Evolutionary conservation across 2,329 filamentous ascomycete genomes (phyloP), one percentile per base, ranked within the genome.

Genomic region (Ophiocordyceps australis): DNA sequence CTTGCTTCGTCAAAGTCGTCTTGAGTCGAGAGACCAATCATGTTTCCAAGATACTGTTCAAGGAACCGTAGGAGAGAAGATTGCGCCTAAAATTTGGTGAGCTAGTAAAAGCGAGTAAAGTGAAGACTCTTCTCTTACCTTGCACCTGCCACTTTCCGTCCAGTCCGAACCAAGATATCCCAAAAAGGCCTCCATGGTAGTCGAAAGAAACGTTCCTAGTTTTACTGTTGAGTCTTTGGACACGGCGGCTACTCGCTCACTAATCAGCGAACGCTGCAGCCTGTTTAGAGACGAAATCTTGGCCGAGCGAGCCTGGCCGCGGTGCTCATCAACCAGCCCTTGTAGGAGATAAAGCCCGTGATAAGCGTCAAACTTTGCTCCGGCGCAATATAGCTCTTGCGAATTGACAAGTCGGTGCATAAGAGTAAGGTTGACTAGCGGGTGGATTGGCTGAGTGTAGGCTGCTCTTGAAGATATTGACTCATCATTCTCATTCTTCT

Each of bases 171-270:
- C 46, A 3, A 72, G 36, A 36, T 60, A 68, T 5, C 41, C 34
- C 22, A 54, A 51, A 9, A 66, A 37, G 3, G 45, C 40, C 13
- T 43, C 40, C 9, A 69, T 38, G 3, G 55, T 46, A 2, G 49
- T 52, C 3, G 42, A 38, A 5, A 74, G 43, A 32, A 74, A 75
- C 3, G 45, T 45, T 2, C 54, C 55, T 6, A 68, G 51, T 28
- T 55, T 54, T 5, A 61, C 57, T 3, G 71, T 76, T 1, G 69
- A 66, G 35, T 76, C 71, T 32, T 66, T 71, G 1, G 62, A 56
- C 5, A 72, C 60, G 7, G 58, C 56, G 9, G 65, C 56, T 12
- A 72, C 59, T 11, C 59, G 56, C 24, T 57, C 55, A 14, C 59
- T 59, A 5, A 71, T 52, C 20, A 59, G 51, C 2, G 71, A 74